A percentile compares a stretch with the other conserved stretches of the same genome.
Conservation (phyloP, 2,329 filamentous ascomycete genomes). For the Cladophialophora exuberans region DNA sequence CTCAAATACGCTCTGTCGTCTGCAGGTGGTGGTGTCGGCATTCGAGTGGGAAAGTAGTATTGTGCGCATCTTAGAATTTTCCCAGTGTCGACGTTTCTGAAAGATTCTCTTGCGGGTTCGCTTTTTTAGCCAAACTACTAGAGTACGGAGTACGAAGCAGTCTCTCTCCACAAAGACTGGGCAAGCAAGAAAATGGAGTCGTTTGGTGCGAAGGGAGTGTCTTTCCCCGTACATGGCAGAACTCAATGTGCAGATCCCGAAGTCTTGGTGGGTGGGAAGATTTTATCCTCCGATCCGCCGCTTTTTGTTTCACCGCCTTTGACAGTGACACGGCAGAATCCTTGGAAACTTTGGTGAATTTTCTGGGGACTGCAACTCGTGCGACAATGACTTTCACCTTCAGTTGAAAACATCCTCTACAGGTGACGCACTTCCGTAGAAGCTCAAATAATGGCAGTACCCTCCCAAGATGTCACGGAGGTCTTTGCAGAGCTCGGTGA, state of each 20-base stretch:
- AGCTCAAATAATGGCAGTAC: conserved; percentile 10
- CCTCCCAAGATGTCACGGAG: conserved; percentile 35
- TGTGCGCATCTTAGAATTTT: background rate
- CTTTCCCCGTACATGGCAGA: too few relatives aligned
- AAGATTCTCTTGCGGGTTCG: background rate
- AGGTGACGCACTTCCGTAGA: too few relatives aligned
- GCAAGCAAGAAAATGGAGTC: too few relatives aligned
- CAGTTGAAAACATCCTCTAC: background rate
- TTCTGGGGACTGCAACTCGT: background rate
- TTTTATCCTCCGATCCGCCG: too few relatives aligned
- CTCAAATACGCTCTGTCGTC: background rate
- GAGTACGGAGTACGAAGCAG: too few relatives aligned
- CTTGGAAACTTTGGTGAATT: conserved; percentile 16
- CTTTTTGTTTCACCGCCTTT: conserved; percentile 26
- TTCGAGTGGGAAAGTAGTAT: too few relatives aligned
- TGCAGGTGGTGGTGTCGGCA: background rate
- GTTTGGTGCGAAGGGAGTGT: too few relatives aligned
- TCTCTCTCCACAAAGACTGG: too few relatives aligned
- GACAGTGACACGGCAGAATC: conserved; percentile 18
- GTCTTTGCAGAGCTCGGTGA: conserved; percentile 66
- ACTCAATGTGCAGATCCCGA: too few relatives aligned
- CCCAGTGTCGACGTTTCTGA: background rate
- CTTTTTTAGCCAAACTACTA: too few relatives aligned
- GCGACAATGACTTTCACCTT: too few relatives aligned
- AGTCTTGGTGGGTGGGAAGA: too few relatives aligned